Evolutionary conservation across 805 yeast species (phyloP).

Genomic region (Candida nonsorbophila): DNA sequence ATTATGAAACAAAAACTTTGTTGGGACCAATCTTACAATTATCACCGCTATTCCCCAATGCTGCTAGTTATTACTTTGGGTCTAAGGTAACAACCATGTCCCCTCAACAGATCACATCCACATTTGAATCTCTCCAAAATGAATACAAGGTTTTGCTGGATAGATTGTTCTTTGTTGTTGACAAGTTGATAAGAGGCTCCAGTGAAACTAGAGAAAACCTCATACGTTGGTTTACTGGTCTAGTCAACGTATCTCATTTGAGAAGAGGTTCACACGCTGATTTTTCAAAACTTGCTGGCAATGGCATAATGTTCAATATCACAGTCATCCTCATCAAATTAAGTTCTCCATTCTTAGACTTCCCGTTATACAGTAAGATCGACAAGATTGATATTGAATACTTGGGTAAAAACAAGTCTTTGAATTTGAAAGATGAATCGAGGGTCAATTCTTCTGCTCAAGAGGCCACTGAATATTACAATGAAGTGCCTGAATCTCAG

Average conservation of each 20-base stretch:
- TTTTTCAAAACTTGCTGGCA: slow-evolving; percentile 58
- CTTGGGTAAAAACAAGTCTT: slow-evolving; percentile 46
- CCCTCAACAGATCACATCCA: slow-evolving; percentile 37
- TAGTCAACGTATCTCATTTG: slow-evolving; percentile 79
- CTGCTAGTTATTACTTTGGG: slow-evolving; percentile 42
- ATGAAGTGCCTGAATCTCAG: slow-evolving; percentile 27
- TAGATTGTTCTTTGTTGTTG: slow-evolving; percentile 62
- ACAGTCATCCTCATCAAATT: slow-evolving; percentile 62
- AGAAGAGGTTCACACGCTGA: slow-evolving; percentile 84
- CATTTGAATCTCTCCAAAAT: slow-evolving; percentile 56
- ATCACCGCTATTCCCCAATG: slow-evolving; percentile 63
- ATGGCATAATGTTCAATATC: slow-evolving; percentile 79
- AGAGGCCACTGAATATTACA: slow-evolving; percentile 59
- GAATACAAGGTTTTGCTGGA: slow-evolving; percentile 58
- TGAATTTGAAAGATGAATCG: slow-evolving; percentile 77
- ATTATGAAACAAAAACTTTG: slow-evolving; percentile 56
- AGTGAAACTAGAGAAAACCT: slow-evolving; percentile 57
- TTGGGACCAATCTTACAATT: slow-evolving; percentile 74
- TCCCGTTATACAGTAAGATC: slow-evolving; percentile 54
- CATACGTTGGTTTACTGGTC: slow-evolving; percentile 62
- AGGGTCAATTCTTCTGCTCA: slow-evolving; percentile 70
- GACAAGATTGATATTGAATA: slow-evolving; percentile 74
- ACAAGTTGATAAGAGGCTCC: slow-evolving; percentile 73
- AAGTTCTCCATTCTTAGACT: slow-evolving; percentile 79
- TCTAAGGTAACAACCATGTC: slow-evolving; percentile 15